A percentile compares a stretch with the other conserved stretches of the same genome.
These are phyloP conservation scores for Coemansia sp. DNA, from an alignment of 192 early-diverging fungal genomes.

Conservation along the genomic window DNA sequence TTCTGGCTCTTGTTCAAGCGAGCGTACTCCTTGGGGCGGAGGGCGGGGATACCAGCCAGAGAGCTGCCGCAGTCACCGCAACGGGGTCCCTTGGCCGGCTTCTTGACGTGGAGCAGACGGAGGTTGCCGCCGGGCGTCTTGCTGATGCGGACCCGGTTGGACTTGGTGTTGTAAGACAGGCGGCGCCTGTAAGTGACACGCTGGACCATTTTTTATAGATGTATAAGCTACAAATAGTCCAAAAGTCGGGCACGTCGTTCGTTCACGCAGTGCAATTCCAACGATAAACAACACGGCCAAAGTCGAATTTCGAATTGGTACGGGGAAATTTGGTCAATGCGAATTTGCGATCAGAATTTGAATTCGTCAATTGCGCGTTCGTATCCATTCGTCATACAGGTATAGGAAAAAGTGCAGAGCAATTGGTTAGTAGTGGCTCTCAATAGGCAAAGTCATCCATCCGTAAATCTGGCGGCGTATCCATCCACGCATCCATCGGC, in stretches of 20 bases:
- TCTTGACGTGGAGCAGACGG: constrained; percentile 86
- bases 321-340: neutral
- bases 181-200: constrained; percentile 83
- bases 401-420: neutral
- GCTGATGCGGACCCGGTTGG: constrained; percentile 72
- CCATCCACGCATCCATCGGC: constrained; percentile 5
- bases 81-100: constrained; percentile 86
- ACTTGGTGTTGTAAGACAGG: constrained; percentile 89
- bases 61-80: constrained; percentile 96
- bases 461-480: neutral
- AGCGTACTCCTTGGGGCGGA: constrained; percentile 90
- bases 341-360: neutral
- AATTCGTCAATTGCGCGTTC: neutral
- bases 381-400: neutral
- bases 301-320: neutral
- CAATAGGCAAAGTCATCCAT: neutral
- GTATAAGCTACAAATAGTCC: constrained; percentile 26
- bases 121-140: constrained; percentile 89
- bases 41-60: constrained; percentile 87
- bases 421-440: constrained; percentile 1
- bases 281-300: neutral
- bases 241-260: neutral
- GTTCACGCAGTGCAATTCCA: neutral
- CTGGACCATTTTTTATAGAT: constrained; percentile 56
- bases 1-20: constrained; percentile 90